phyloP scores from a whole-genome alignment of 805 yeast species.

The Ogataea polymorpha region DNA sequence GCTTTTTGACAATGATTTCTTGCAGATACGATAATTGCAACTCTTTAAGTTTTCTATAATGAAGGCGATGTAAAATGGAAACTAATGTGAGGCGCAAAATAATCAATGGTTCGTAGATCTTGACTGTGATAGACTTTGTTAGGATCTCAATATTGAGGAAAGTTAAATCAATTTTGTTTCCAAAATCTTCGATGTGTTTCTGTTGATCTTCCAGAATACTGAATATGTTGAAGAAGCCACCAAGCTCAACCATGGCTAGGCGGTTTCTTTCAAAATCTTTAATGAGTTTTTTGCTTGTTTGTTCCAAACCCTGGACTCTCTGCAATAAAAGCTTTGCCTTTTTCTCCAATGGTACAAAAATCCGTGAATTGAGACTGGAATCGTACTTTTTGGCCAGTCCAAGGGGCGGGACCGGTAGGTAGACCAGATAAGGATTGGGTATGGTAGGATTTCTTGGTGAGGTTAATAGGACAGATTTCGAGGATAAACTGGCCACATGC shows the following conservation, averaged over 20 bases:
- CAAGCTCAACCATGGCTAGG: slow-evolving; percentile 45
- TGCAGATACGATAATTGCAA: slow-evolving; percentile 44
- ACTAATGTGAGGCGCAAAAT: slow-evolving; percentile 44
- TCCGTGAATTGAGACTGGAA: slow-evolving; percentile 23
- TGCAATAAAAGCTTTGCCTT: slow-evolving; percentile 17
- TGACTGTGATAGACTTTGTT: slow-evolving; percentile 35
- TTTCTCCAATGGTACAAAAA: slow-evolving; percentile 29
- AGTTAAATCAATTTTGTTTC: slow-evolving; percentile 49
- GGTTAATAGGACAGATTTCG: slow-evolving; percentile 46
- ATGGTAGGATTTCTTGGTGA: slow-evolving; percentile 50
- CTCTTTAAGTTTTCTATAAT: slow-evolving; percentile 50
- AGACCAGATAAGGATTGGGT: slow-evolving; percentile 50
- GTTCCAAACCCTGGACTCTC: slow-evolving; percentile 32
- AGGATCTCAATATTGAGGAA: slow-evolving; percentile 49
- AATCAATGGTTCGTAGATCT: slow-evolving; percentile 50
- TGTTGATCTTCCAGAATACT: slow-evolving; percentile 42
- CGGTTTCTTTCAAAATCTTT: slow-evolving; percentile 40
- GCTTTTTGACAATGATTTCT: slow-evolving; percentile 39
- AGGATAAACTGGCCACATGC: slow-evolving; percentile 41
- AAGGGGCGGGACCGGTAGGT: slow-evolving; percentile 42
- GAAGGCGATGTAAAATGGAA: slow-evolving; percentile 42
- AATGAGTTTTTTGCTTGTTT: slow-evolving; percentile 35
- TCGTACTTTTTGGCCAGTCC: slow-evolving; percentile 27
- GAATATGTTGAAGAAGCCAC: slow-evolving; percentile 55
- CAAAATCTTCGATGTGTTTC: slow-evolving; percentile 44